A percentile compares a stretch with the other conserved stretches of the same genome.
phyloP scores from a whole-genome alignment of 2,329 filamentous ascomycete species.

The Colletotrichum destructivum region DNA sequence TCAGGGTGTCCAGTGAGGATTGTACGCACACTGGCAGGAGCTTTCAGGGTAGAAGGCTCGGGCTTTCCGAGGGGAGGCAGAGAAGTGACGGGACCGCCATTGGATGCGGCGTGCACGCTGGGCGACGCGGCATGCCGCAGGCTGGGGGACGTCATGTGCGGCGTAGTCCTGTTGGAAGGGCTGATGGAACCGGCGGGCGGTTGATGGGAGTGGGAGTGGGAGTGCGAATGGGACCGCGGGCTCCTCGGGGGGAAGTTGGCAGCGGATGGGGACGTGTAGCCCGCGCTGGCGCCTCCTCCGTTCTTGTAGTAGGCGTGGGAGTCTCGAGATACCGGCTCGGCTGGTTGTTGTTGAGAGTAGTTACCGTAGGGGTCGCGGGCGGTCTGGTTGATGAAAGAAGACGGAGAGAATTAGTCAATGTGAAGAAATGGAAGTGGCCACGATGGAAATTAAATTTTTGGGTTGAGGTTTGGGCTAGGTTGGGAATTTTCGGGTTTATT shows the following conservation, averaged over 20 bases:
- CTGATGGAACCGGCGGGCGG: constrained; percentile 58
- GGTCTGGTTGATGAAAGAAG: constrained; percentile 53
- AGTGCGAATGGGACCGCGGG: constrained; percentile 60
- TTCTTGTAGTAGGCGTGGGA: constrained; percentile 63
- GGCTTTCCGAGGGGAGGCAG: constrained; percentile 55
- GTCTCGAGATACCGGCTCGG: constrained; percentile 54
- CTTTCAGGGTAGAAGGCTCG: constrained; percentile 59
- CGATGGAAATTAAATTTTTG: constrained; percentile 33
- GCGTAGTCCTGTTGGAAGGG: constrained; percentile 55
- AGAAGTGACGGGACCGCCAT: constrained; percentile 54
- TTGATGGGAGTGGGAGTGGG: constrained; percentile 60
- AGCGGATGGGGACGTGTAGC: constrained; percentile 64
- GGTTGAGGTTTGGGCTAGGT: constrained; percentile 41
- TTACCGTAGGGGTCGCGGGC: constrained; percentile 63
- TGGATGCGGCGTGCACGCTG: constrained; percentile 56
- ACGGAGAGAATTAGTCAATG: constrained; percentile 40
- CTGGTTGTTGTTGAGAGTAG: constrained; percentile 54
- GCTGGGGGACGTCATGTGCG: constrained; percentile 65
- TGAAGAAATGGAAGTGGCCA: constrained; percentile 26
- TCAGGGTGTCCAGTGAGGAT: neutral
- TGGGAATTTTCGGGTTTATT: constrained; percentile 31
- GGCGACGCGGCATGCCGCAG: constrained; percentile 60
- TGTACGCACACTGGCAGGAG: constrained; percentile 54
- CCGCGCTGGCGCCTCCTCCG: constrained; percentile 46
- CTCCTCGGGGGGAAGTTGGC: constrained; percentile 64